Percentiles rank a stretch among this genome's conserved stretches.
These are phyloP conservation scores for Arabidopsis arenosa DNA, from an alignment of 345 rosid species.

Conservation along the genomic window DNA sequence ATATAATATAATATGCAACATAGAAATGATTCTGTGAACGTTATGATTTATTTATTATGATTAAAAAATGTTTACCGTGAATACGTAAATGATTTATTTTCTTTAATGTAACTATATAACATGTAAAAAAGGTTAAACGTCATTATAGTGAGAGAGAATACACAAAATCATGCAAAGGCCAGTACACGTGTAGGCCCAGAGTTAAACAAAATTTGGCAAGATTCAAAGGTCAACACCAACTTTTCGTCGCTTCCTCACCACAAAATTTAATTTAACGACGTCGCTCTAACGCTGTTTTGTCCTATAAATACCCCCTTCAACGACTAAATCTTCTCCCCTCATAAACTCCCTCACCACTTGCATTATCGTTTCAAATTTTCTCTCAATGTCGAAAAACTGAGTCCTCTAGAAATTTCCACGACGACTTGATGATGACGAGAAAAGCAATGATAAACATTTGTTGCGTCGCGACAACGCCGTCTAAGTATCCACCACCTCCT, in stretches of 20 bases:
- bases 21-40: no score
- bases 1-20: no score
- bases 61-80: no score
- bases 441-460: slow-evolving; percentile 51
- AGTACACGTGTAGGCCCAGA: slow-evolving; percentile 36
- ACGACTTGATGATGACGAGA: slow-evolving; percentile 31
- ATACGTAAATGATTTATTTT: no score
- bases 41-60: no score
- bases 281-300: neutral
- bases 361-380: slow-evolving; percentile 4
- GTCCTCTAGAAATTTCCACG: neutral
- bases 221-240: slow-evolving; percentile 30
- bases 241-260: slow-evolving; percentile 19
- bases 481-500: slow-evolving; percentile 19
- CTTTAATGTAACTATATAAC: neutral
- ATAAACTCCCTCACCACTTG: slow-evolving; percentile 4
- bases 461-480: slow-evolving; percentile 45
- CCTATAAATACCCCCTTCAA: slow-evolving; percentile 31
- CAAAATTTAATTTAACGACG: slow-evolving; percentile 20
- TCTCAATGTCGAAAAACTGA: neutral
- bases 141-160: slow-evolving; percentile 3
- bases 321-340: neutral
- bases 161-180: slow-evolving; percentile 26
- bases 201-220: neutral
- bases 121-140: neutral